A percentile compares a stretch with the other conserved stretches of the same genome.
Evolutionary conservation across 257 asterid species (phyloP).

Genomic region (Solanum etuberosum): DNA sequence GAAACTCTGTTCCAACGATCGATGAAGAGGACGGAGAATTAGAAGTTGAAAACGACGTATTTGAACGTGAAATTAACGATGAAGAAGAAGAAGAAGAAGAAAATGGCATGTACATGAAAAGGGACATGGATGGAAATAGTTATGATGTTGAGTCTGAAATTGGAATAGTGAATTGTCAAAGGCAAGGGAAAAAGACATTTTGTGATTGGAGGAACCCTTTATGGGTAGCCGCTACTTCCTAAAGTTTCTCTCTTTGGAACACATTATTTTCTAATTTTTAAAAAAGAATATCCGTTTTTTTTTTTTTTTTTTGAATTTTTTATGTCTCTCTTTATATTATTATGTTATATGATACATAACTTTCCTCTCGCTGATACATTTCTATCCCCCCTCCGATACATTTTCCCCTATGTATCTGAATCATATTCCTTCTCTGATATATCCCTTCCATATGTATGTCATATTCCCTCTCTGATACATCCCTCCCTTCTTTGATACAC

Average conservation of each 20-base stretch:
- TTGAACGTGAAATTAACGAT: slow-evolving; percentile 4
- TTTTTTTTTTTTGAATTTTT: background rate
- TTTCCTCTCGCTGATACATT: no score
- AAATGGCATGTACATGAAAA: background rate
- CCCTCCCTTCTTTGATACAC: no score
- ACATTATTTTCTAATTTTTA: background rate
- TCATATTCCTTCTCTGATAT: no score
- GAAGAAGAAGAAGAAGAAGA: slow-evolving; percentile 19
- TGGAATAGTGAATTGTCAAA: slow-evolving; percentile 29
- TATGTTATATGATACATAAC: background rate
- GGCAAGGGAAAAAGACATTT: background rate
- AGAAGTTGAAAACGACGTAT: background rate
- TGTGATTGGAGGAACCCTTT: slow-evolving; percentile 2
- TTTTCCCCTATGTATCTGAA: no score
- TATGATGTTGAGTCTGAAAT: slow-evolving; percentile 25
- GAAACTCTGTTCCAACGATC: background rate
- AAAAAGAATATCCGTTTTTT: background rate
- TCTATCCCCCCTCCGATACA: no score
- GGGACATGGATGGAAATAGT: slow-evolving; percentile 10
- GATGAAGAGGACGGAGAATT: background rate
- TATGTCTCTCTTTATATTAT: background rate
- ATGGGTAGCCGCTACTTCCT: background rate
- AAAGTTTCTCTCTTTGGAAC: background rate
- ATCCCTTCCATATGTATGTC: no score
- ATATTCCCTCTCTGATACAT: no score